Conservation (phyloP, 352 stramenopile species). For the Globisporangium sylvaticum region DNA sequence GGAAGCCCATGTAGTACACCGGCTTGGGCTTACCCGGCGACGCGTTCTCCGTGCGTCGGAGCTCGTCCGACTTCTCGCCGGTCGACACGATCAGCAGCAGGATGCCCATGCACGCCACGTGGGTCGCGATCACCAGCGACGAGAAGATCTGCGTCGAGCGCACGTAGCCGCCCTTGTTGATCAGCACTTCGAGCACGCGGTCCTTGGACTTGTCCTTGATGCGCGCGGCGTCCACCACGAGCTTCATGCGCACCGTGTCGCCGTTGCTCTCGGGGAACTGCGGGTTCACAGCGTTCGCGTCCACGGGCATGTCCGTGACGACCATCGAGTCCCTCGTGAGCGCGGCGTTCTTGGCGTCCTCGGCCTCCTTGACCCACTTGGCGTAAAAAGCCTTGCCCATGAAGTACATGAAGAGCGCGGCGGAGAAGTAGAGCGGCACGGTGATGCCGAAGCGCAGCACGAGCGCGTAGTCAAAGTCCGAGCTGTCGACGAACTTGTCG, state of each 20-base stretch:
- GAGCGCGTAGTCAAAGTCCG: conserved; percentile 55
- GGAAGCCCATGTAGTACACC: conserved; percentile 81
- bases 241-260: conserved; percentile 31
- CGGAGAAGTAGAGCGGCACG: conserved; percentile 65
- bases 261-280: conserved; percentile 6
- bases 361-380: conserved; percentile 62
- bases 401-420: conserved; percentile 76
- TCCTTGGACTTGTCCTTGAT: conserved; percentile 49
- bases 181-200: conserved; percentile 50
- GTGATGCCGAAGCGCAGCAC: conserved; percentile 68
- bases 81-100: conserved; percentile 62
- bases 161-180: conserved; percentile 76
- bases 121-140: conserved; percentile 58
- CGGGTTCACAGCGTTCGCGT: conserved; percentile 15
- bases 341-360: conserved; percentile 57
- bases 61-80: conserved; percentile 27
- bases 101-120: conserved; percentile 71
- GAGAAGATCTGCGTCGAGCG: conserved; percentile 80
- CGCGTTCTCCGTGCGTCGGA: conserved; percentile 16
- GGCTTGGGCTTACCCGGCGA: conserved; percentile 54
- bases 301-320: conserved; percentile 24
- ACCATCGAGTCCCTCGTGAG: conserved; percentile 34
- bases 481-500: conserved; percentile 41
- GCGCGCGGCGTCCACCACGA: conserved; percentile 39
- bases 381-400: conserved; percentile 69